A percentile compares a stretch with the other conserved stretches of the same genome.
phyloP scores from a whole-genome alignment of 257 asterid genomes.

The Solanum arcanum region DNA sequence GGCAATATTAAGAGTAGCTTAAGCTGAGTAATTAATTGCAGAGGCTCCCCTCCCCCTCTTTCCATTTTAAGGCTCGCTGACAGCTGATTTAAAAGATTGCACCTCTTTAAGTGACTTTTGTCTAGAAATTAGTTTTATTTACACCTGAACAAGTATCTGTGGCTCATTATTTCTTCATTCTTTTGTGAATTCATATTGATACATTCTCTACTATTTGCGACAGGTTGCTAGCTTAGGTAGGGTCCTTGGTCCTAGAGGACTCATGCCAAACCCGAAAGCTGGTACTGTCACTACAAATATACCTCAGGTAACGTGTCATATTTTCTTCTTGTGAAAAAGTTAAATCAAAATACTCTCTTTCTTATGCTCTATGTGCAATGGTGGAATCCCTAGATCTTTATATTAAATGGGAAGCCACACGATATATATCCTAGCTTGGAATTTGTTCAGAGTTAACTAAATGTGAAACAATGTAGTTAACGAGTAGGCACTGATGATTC shows the following conservation, averaged over 20 bases:
- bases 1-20: neutral
- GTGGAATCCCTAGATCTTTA: neutral
- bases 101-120: neutral
- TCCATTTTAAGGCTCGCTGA: neutral
- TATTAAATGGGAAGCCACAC: neutral
- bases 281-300: conserved; percentile 93
- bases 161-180: neutral
- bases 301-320: conserved; percentile 64
- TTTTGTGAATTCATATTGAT: neutral
- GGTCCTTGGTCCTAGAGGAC: conserved; percentile 89
- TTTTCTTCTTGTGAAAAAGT: neutral
- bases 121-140: neutral
- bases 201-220: neutral
- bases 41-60: neutral
- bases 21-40: neutral
- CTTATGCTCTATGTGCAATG: neutral
- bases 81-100: neutral
- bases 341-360: neutral
- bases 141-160: neutral
- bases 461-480: neutral
- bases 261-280: conserved; percentile 98
- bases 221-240: conserved; percentile 95
- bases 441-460: neutral
- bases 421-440: neutral
- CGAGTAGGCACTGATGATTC: neutral